A percentile compares a stretch with the other conserved stretches of the same genome.
Conservation (phyloP, 2,329 filamentous ascomycete genomes). For the Alternaria rosae region DNA sequence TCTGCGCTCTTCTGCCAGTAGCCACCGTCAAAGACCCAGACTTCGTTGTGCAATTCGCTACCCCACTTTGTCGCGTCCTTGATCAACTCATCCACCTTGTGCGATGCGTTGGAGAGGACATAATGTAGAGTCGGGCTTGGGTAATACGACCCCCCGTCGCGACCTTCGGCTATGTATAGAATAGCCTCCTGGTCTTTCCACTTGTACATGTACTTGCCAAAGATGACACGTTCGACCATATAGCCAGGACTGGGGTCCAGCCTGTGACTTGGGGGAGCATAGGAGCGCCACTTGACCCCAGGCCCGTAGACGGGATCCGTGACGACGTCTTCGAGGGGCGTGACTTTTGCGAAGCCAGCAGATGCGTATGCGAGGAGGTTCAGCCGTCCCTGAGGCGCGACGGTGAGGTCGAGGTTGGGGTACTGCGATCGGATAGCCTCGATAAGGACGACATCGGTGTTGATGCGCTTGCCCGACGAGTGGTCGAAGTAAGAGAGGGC, state of each 20-base stretch:
- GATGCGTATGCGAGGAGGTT: slow-evolving; percentile 54
- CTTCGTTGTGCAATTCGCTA: slow-evolving; percentile 66
- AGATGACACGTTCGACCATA: slow-evolving; percentile 50
- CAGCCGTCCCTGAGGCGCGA: slow-evolving; percentile 44
- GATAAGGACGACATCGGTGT: slow-evolving; percentile 54
- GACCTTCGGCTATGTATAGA: slow-evolving; percentile 52
- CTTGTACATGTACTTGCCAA: slow-evolving; percentile 57
- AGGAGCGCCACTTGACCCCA: slow-evolving; percentile 48
- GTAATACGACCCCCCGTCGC: slow-evolving; percentile 48
- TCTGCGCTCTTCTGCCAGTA: slow-evolving; percentile 69
- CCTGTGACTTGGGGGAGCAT: slow-evolving; percentile 49
- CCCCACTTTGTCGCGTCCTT: slow-evolving; percentile 64
- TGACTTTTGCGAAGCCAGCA: slow-evolving; percentile 52
- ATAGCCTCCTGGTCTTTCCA: slow-evolving; percentile 56
- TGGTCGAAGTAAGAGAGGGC: slow-evolving; percentile 54
- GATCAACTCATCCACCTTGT: slow-evolving; percentile 60
- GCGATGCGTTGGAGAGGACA: slow-evolving; percentile 49
- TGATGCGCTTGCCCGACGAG: slow-evolving; percentile 52
- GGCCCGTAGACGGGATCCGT: slow-evolving; percentile 47
- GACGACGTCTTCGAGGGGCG: slow-evolving; percentile 51
- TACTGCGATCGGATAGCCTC: slow-evolving; percentile 57
- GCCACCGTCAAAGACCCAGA: slow-evolving; percentile 71
- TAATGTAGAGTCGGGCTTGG: slow-evolving; percentile 51
- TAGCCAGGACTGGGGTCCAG: slow-evolving; percentile 47
- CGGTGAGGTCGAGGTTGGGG: slow-evolving; percentile 54